Base-by-base conservation (phyloP, 179 eudicot species). In the Sideroxylon spinosum region DNA sequence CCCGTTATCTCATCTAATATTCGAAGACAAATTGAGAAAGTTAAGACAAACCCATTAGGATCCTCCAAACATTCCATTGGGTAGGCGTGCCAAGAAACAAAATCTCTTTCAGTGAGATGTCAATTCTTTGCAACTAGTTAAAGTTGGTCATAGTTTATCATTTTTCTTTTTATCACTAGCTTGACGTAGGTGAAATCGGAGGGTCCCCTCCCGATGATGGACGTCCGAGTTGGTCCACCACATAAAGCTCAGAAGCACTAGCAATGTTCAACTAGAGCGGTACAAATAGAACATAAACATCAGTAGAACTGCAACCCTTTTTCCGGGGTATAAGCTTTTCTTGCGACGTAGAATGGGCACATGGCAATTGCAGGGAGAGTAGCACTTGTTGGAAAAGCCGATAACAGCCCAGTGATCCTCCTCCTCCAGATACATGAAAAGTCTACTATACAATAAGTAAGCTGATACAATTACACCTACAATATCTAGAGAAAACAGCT, bases 51-150 rank as follows among this genome's bases (percentile, higher is more conserved):
- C 71, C 61, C 61, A 37, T 20, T 63, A 28, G 73, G 79, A 9
- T 72, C 79, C 63, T 76, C 71, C 72, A 53, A 67, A 76, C 64
- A 53, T 66, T 52, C 52, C 73, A 28, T 28, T 76, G 29, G 44
- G n/a, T 29, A 25, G 7, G 75, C 55, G 37, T 53, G 61, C 73
- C 46, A 16, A 19, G 63, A 53, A 76, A 65, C 19, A 29, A 29
- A 66, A 65, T 53, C 59, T 67, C 64, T 53, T 55, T 50, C 64
- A 53, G 22, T 25, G 9, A 48, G 37, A 1, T 29, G 48, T 16
- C 46, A 74, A 3, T 4, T 66, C 46, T 66, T 29, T 29, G 1
- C 37, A 29, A 29, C 3, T 29, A 29, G 37, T 29, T 29, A 29
- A 29, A 29, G 37, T 29, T 29, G 37, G 37, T 29, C 37, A 13